phyloP scores from a whole-genome alignment of 306 rosid genomes.

The Lathyrus aphaca region DNA sequence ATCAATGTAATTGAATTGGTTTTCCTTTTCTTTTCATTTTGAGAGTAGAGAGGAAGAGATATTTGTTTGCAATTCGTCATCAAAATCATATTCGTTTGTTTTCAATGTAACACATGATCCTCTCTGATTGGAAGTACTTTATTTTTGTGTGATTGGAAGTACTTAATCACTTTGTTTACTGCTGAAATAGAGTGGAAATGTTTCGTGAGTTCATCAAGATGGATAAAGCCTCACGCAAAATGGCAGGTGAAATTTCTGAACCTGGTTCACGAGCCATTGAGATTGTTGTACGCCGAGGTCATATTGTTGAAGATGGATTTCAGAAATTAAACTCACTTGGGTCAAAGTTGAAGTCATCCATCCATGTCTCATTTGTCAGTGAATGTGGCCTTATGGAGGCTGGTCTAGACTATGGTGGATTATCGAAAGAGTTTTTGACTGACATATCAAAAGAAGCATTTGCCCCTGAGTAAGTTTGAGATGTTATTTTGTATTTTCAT shows the following conservation, averaged over 20 bases:
- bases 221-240: conserved; percentile 90
- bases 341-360: conserved; percentile 81
- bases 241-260: conserved; percentile 92
- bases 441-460: conserved; percentile 92
- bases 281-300: conserved; percentile 81
- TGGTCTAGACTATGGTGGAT: conserved; percentile 97
- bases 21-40: not conserved
- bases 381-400: conserved; percentile 99
- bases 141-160: not conserved
- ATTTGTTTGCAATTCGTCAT: conserved; percentile 4
- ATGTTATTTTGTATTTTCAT: conserved; percentile 28
- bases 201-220: conserved; percentile 92
- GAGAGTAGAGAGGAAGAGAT: conserved; percentile 12
- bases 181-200: conserved; percentile 84
- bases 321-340: conserved; percentile 85
- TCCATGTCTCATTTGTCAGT: conserved; percentile 96
- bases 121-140: conserved; percentile 32
- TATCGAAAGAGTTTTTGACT: conserved; percentile 91
- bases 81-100: conserved; percentile 13
- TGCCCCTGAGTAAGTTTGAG: conserved; percentile 80
- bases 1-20: conserved; percentile 25
- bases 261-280: conserved; percentile 84
- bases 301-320: conserved; percentile 95
- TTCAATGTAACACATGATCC: not conserved
- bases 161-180: conserved; percentile 40